Evolutionary conservation across 1,139 yeast species (phyloP).

Genomic region (Debaryomyces robertsiae): DNA sequence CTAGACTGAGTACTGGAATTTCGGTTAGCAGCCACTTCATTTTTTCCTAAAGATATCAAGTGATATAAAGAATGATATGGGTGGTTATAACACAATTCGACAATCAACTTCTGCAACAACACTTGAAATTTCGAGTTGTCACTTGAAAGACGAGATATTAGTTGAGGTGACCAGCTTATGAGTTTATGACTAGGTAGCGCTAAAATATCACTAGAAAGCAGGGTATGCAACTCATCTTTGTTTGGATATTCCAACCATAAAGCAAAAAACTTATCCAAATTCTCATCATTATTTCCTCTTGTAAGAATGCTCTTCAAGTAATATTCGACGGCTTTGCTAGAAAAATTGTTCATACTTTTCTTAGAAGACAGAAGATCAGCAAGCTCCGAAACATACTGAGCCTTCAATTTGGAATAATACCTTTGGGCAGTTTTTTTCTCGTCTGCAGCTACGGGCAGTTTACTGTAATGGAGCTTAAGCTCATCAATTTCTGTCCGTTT

Average conservation of each 20-base stretch:
- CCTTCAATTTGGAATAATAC: conserved; percentile 49
- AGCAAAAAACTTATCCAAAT: conserved; percentile 76
- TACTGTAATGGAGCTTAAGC: conserved; percentile 46
- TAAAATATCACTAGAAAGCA: conserved; percentile 33
- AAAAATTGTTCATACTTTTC: conserved; percentile 44
- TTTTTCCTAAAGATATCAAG: conserved; percentile 57
- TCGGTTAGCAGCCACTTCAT: conserved; percentile 36
- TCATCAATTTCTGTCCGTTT: conserved; percentile 51
- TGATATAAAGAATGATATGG: conserved; percentile 81
- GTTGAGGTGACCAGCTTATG: conserved; percentile 81
- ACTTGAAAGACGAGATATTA: conserved; percentile 67
- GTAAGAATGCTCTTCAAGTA: conserved; percentile 57
- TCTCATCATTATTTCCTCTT: conserved; percentile 55
- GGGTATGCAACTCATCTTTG: conserved; percentile 40
- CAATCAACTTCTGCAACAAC: conserved; percentile 52
- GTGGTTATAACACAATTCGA: conserved; percentile 56
- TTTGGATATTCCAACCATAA: conserved; percentile 75
- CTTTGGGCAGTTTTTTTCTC: conserved; percentile 55
- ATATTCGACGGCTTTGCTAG: conserved; percentile 58
- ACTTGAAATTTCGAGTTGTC: conserved; percentile 57
- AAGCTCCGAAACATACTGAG: conserved; percentile 52
- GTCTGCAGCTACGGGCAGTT: conserved; percentile 36
- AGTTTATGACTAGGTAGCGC: conserved; percentile 60
- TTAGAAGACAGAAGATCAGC: conserved; percentile 45
- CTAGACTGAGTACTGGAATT: conserved; percentile 36